phyloP scores from a whole-genome alignment of 2,329 filamentous ascomycete species.

The Clonostachys rhizophaga region DNA sequence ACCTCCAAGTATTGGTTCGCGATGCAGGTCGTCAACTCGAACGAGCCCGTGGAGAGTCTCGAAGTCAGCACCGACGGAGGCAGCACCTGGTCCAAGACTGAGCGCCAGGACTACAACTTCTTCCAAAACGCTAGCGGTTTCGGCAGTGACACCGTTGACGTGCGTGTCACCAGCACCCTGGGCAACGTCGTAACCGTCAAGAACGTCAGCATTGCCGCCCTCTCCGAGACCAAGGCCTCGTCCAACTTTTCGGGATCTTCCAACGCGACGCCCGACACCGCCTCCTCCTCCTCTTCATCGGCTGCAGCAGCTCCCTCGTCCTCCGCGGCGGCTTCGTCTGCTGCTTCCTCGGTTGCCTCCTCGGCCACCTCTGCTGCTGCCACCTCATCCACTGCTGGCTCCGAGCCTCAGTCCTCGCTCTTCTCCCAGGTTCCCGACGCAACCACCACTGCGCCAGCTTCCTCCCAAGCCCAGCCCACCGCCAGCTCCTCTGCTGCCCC shows the following conservation, averaged over 20 bases:
- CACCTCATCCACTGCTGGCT: no score
- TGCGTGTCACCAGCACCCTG: conserved; percentile 48
- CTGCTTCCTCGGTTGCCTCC: no score
- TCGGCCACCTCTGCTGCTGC: no score
- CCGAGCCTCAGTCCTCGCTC: no score
- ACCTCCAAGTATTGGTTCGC: conserved; percentile 34
- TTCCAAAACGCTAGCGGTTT: conserved; percentile 57
- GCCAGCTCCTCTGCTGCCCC: no score
- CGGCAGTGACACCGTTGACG: conserved; percentile 45
- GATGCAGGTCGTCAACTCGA: conserved; percentile 59
- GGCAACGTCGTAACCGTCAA: conserved; percentile 47
- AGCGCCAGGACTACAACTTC: conserved; percentile 52
- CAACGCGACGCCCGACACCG: no score
- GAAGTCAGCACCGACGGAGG: conserved; percentile 60
- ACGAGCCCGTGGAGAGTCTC: conserved; percentile 47
- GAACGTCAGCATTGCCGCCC: conserved; percentile 34
- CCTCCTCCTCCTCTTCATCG: no score
- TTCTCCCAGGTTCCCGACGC: no score
- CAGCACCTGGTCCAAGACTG: conserved; percentile 51
- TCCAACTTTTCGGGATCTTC: conserved; percentile 18
- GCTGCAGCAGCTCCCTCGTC: no score
- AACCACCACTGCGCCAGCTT: no score
- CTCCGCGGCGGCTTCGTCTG: no score
- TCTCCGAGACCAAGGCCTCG: conserved; percentile 17
- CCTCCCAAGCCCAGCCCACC: no score